Percentiles rank a stretch among this genome's conserved stretches.
These are phyloP conservation scores for Fagus sylvatica DNA, from an alignment of 306 rosid species.

Conservation along the genomic window DNA sequence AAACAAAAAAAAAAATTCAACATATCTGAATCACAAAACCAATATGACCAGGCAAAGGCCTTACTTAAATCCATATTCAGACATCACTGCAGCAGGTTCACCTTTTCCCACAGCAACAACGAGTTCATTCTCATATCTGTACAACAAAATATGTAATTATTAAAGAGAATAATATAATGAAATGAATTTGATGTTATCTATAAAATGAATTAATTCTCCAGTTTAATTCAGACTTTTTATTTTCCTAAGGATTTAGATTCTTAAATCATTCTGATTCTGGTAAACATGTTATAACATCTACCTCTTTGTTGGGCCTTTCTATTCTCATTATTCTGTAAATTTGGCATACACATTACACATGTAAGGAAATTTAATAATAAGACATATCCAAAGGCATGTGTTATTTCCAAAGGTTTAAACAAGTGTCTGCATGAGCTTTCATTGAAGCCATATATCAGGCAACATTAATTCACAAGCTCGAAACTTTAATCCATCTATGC, in stretches of 20 bases:
- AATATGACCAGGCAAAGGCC: slow-evolving; percentile 24
- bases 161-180: slow-evolving; percentile 11
- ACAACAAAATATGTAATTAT: slow-evolving; percentile 6
- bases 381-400: not conserved
- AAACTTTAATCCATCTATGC: not conserved
- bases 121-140: slow-evolving; percentile 73
- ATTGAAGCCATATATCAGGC: not conserved
- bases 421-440: not conserved
- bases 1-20: no score
- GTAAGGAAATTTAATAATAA: not conserved
- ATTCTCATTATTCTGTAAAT: not conserved
- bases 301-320: not conserved
- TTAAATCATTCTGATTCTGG: not conserved
- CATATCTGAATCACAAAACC: not conserved
- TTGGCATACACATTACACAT: not conserved
- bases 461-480: not conserved
- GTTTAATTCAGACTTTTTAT: not conserved
- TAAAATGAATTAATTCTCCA: not conserved
- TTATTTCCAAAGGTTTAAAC: not conserved
- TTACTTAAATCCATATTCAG: slow-evolving; percentile 86
- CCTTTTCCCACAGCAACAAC: slow-evolving; percentile 92
- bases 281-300: not conserved
- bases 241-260: not conserved
- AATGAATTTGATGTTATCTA: not conserved
- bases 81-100: slow-evolving; percentile 87